Conservation (phyloP, 106 monocot genomes). For the Dactylorhiza incarnata region DNA sequence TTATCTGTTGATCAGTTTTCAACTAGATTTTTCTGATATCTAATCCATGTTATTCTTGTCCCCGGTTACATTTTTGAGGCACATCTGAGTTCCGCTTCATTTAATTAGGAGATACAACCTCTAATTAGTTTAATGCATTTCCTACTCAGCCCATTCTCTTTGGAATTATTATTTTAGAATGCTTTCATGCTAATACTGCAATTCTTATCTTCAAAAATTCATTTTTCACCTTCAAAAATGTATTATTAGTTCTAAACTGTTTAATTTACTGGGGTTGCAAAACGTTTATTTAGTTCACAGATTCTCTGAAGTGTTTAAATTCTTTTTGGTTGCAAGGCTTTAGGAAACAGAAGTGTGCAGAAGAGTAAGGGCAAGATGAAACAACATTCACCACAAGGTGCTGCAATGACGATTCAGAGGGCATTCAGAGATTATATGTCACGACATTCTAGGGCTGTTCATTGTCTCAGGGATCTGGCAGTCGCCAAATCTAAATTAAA, state of each 20-base stretch:
- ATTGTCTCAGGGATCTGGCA: conserved; percentile 69
- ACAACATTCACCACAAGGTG: conserved; percentile 66
- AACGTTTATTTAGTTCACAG: not conserved
- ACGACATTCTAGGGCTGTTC: conserved; percentile 57
- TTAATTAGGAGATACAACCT: not conserved
- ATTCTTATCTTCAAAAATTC: no score
- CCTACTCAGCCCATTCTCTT: not conserved
- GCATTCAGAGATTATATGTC: conserved; percentile 56
- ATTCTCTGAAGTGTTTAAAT: not conserved
- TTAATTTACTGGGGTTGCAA: not conserved
- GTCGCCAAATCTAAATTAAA: conserved; percentile 78
- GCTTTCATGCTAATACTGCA: not conserved
- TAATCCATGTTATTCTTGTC: not conserved
- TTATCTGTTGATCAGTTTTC: not conserved
- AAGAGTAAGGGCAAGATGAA: conserved; percentile 62
- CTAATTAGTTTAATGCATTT: not conserved
- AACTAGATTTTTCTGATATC: not conserved
- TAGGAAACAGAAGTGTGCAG: conserved; percentile 26
- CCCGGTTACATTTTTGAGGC: not conserved
- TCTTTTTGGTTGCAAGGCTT: conserved; percentile 47
- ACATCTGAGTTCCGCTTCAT: not conserved
- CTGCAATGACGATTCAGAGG: conserved; percentile 78
- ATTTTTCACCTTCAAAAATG: no score
- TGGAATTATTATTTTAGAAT: not conserved
- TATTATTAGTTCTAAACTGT: no score